A percentile compares a stretch with the other conserved stretches of the same genome.
These are phyloP conservation scores for Zygoascus ofunaensis DNA, from an alignment of 805 yeast species.

Conservation along the genomic window DNA sequence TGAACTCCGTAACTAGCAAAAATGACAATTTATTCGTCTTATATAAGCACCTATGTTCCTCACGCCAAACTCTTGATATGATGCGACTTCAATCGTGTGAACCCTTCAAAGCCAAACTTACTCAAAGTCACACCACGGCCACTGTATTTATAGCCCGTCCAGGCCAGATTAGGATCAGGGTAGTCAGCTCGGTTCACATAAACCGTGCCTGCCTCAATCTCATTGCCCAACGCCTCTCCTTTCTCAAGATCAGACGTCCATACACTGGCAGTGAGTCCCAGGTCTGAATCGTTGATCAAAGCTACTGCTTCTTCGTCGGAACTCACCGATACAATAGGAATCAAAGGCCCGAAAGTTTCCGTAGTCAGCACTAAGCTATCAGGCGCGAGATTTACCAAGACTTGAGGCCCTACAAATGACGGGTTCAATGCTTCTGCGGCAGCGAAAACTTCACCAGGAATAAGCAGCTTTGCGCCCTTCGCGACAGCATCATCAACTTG, in stretches of 20 bases:
- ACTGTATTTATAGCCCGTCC: slow-evolving; percentile 65
- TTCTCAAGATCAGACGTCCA: slow-evolving; percentile 63
- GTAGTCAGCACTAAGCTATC: slow-evolving; percentile 59
- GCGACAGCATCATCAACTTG: slow-evolving; percentile 42
- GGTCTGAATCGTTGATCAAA: slow-evolving; percentile 66
- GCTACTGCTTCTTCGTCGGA: slow-evolving; percentile 65
- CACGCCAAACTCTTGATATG: slow-evolving; percentile 22
- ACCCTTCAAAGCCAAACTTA: slow-evolving; percentile 46
- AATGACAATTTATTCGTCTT: too few relatives aligned
- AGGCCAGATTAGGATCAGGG: slow-evolving; percentile 56
- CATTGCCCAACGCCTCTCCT: slow-evolving; percentile 55
- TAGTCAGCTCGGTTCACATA: slow-evolving; percentile 59
- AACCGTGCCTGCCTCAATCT: slow-evolving; percentile 54
- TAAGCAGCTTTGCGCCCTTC: slow-evolving; percentile 43
- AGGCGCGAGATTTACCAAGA: slow-evolving; percentile 66
- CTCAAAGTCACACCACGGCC: slow-evolving; percentile 70
- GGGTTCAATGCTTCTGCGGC: slow-evolving; percentile 74
- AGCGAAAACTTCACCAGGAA: slow-evolving; percentile 47
- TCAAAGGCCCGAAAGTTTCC: slow-evolving; percentile 87
- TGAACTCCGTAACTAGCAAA: too few relatives aligned
- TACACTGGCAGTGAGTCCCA: slow-evolving; percentile 83
- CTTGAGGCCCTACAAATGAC: slow-evolving; percentile 63
- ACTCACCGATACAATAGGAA: slow-evolving; percentile 63
- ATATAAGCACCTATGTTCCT: too few relatives aligned
- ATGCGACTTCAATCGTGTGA: slow-evolving; percentile 27